Evolutionary conservation across 345 rosid genomes (phyloP).

Genomic region (Arabis alpina): DNA sequence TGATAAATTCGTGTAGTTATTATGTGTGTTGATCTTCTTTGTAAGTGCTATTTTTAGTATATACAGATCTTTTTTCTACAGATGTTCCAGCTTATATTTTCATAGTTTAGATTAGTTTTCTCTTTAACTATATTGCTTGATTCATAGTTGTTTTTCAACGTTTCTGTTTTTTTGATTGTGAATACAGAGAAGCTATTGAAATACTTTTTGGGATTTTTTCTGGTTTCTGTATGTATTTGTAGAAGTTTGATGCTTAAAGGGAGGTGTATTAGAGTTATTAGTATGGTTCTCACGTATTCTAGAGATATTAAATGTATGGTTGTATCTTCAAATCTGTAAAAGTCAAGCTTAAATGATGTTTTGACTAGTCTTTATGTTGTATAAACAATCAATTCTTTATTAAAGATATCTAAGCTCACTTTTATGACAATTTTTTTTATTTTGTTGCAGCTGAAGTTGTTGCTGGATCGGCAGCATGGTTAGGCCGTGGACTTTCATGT

Average conservation of each 20-base stretch:
- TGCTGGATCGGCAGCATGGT: constrained; percentile 99
- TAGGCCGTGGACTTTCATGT: constrained; percentile 97
- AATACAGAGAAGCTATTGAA: not conserved
- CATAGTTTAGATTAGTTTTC: too few relatives aligned
- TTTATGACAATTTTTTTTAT: constrained; percentile 40
- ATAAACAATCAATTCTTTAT: not conserved
- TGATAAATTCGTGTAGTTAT: constrained; percentile 35
- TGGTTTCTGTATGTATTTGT: constrained; percentile 5
- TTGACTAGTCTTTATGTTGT: constrained; percentile 27
- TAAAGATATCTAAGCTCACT: constrained; percentile 32
- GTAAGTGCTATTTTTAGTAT: constrained; percentile 51
- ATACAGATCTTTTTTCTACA: constrained; percentile 14
- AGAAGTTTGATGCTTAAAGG: constrained; percentile 8
- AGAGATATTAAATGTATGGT: not conserved
- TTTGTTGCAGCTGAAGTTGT: constrained; percentile 91
- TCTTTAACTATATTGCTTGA: too few relatives aligned
- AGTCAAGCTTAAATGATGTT: constrained; percentile 15
- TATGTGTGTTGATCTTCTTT: constrained; percentile 60
- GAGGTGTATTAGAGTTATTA: not conserved
- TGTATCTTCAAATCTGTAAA: not conserved
- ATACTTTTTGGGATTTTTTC: not conserved
- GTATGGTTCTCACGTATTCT: constrained; percentile 30
- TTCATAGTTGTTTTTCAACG: not conserved
- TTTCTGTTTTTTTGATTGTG: constrained; percentile 5
- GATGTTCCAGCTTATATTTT: not conserved